These are phyloP conservation scores for Phalaenopsis aphrodite DNA, from an alignment of 106 monocot genomes.

Conservation along the genomic window DNA sequence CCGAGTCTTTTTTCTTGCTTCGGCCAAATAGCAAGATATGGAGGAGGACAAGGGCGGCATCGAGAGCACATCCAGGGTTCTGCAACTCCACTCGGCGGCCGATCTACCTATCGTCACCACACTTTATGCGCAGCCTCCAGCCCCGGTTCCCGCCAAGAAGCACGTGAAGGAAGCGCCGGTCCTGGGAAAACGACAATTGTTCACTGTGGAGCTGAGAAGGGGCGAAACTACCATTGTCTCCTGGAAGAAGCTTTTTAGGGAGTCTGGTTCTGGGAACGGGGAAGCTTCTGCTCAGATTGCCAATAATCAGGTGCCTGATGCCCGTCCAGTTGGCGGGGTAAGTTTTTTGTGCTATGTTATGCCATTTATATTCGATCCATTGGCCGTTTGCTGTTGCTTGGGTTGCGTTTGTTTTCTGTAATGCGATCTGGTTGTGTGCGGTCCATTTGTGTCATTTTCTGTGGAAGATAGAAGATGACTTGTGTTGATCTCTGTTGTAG, in stretches of 20 bases:
- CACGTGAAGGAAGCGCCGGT: background rate
- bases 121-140: background rate
- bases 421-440: background rate
- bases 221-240: slow-evolving; percentile 97
- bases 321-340: slow-evolving; percentile 16
- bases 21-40: slow-evolving; percentile 11
- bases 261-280: slow-evolving; percentile 19
- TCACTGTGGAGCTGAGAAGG: slow-evolving; percentile 61
- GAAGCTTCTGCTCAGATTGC: background rate
- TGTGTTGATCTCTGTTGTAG: slow-evolving; percentile 38
- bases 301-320: slow-evolving; percentile 8
- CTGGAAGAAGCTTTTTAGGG: slow-evolving; percentile 88
- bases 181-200: slow-evolving; percentile 41
- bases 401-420: slow-evolving; percentile 6
- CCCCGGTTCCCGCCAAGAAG: background rate
- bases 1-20: background rate
- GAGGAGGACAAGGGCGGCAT: slow-evolving; percentile 27
- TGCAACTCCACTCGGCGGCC: slow-evolving; percentile 6
- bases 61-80: slow-evolving; percentile 12
- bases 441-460: background rate
- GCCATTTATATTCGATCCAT: slow-evolving; percentile 15
- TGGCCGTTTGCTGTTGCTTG: slow-evolving; percentile 5
- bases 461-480: background rate
- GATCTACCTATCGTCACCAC: background rate
- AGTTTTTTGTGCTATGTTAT: background rate